Percentiles rank a stretch among this genome's conserved stretches.
phyloP scores from a whole-genome alignment of 1,139 yeast species.

The Candida frijolesensis region DNA sequence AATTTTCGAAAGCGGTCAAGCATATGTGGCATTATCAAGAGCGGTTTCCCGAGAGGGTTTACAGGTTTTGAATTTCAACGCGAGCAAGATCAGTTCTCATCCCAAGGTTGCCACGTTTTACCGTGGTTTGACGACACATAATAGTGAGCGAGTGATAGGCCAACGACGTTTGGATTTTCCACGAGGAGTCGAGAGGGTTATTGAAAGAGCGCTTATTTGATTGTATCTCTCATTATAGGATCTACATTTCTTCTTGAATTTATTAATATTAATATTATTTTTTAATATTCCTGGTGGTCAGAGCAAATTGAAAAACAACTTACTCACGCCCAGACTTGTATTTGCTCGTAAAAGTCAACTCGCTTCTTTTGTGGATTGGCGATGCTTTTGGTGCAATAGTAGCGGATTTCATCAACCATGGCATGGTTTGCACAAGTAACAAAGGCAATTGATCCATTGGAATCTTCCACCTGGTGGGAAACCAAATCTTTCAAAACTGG shows the following conservation, averaged over 20 bases:
- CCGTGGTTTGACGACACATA: not conserved
- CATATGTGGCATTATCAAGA: constrained; percentile 89
- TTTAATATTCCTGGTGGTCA: not conserved
- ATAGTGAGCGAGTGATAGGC: not conserved
- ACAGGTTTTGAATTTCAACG: constrained; percentile 70
- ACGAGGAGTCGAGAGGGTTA: too few species aligned
- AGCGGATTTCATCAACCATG: constrained; percentile 54
- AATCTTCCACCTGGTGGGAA: constrained; percentile 26
- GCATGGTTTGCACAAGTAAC: constrained; percentile 56
- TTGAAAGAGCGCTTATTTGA: too few species aligned
- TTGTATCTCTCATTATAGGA: too few species aligned
- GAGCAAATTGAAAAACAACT: not conserved
- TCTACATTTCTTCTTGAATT: not conserved
- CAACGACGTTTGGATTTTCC: constrained; percentile 2
- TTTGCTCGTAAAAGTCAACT: constrained; percentile 40
- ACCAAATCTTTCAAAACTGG: constrained; percentile 34
- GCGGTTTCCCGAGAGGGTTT: constrained; percentile 79
- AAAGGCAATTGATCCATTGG: constrained; percentile 41
- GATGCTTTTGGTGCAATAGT: constrained; percentile 30
- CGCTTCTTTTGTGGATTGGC: constrained; percentile 28
- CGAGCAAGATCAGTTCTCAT: constrained; percentile 13
- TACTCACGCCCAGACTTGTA: constrained; percentile 44
- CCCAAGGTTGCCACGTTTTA: constrained; percentile 12
- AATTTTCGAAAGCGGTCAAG: constrained; percentile 91
- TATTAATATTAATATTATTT: not conserved